Conservation (phyloP, 2,329 filamentous ascomycete species). For the Hymenoscyphus salicellus region DNA sequence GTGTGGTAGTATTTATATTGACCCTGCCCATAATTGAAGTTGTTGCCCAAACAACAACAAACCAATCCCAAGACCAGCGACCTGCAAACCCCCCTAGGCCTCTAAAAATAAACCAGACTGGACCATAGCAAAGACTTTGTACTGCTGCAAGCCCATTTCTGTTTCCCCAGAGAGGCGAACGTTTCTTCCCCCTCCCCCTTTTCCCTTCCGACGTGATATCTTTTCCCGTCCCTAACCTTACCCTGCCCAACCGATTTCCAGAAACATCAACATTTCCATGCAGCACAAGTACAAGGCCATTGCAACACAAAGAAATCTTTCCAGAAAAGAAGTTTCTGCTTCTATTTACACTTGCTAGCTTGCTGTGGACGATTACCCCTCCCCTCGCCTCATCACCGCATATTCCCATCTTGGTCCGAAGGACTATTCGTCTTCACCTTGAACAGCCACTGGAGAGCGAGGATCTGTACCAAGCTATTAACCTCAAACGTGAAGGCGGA, state of each 20-base stretch:
- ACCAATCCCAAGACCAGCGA: no score
- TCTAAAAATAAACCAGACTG: no score
- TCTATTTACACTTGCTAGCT: not conserved
- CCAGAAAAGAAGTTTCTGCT: not conserved
- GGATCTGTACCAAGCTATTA: not conserved
- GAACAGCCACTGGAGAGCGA: not conserved
- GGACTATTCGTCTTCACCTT: not conserved
- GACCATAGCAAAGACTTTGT: no score
- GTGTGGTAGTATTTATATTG: no score
- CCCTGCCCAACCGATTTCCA: constrained; percentile 1
- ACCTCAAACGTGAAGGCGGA: not conserved
- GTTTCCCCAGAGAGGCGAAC: no score
- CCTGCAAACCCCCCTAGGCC: no score
- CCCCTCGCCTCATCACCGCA: not conserved
- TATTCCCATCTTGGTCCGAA: not conserved
- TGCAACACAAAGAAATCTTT: not conserved
- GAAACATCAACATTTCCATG: not conserved
- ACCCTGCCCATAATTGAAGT: no score
- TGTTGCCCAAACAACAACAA: no score
- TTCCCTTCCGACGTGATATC: not conserved
- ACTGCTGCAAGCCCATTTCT: no score
- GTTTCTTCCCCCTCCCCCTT: not conserved
- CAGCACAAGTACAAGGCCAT: not conserved
- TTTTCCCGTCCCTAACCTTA: not conserved
- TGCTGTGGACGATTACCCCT: not conserved